Conservation (phyloP, 306 rosid genomes). For the Amphicarpaea edgeworthii region DNA sequence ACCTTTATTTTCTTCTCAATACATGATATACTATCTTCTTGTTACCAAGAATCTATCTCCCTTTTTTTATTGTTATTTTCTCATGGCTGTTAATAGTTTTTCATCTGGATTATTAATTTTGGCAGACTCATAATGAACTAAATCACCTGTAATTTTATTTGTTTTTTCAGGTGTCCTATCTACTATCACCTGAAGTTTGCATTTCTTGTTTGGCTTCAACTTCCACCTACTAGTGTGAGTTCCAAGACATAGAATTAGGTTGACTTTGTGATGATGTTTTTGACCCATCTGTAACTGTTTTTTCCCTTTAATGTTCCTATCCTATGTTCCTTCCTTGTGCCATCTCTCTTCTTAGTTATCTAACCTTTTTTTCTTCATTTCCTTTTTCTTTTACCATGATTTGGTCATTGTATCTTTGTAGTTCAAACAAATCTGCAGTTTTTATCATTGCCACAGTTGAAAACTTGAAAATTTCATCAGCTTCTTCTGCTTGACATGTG, state of each 20-base stretch:
- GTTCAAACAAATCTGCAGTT: conserved; percentile 1
- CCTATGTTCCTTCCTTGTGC: neutral
- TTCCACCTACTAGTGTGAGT: conserved; percentile 82
- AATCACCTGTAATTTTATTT: conserved; percentile 26
- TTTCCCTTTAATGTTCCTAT: neutral
- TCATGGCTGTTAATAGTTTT: conserved; percentile 19
- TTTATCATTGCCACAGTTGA: conserved; percentile 10
- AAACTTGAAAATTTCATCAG: neutral
- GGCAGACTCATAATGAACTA: neutral
- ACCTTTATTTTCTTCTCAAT: neutral
- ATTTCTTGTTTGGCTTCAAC: conserved; percentile 99
- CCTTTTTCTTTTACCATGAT: neutral
- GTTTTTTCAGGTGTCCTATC: conserved; percentile 75
- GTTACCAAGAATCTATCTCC: conserved; percentile 6
- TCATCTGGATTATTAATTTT: conserved; percentile 25
- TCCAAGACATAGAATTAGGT: conserved; percentile 32
- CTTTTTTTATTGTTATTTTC: neutral
- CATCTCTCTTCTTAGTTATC: neutral
- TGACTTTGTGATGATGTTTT: conserved; percentile 29
- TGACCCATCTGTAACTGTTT: conserved; percentile 6
- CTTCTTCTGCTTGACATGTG: conserved; percentile 14
- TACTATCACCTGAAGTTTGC: conserved; percentile 93
- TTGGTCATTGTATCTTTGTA: conserved; percentile 2
- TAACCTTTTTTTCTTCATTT: too few species aligned
- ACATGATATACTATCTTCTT: conserved; percentile 12